Base-by-base conservation (phyloP, 176 grass and related monocot genomes). In the Carex scoparia region DNA sequence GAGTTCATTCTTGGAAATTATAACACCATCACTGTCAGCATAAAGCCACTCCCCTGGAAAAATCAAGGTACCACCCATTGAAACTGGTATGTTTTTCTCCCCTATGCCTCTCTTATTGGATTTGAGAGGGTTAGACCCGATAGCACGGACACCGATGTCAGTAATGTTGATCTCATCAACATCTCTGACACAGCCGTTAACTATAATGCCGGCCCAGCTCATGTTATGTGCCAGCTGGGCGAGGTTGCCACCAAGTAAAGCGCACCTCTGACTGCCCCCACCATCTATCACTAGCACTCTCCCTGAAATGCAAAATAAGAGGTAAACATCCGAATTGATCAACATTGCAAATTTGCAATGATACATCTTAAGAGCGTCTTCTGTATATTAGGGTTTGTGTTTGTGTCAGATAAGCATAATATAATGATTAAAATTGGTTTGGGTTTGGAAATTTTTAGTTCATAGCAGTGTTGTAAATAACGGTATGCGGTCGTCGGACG, bases 231-330 rank as follows among this genome's bases (percentile, higher is more conserved):
- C 86, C 40, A 84, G 56, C 42, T 84, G 80, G 1, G 51, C 60
- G 2, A 84, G 80, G 69, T 84, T 88, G 70, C 86, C 86, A 31
- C 86, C 86, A 0, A 88, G 35, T 23, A 84, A 57, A 14, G 86
- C 86, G 31, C 86, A 88, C 7, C 86, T 74, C 70, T 68, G 81
- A 59, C 86, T 88, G 13, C 70, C 86, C 0, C 86, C 86, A 40
- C 86, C 86, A 59, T 88, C 86, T 54, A 88, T 84, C 18, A 88
- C 60, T 37, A 88, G 69, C 33, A 88, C 86, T 53, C 86, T 84
- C 37, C 81, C 81, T 83, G 63, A 67, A 83, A 83, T 48, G 1
- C 15, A 81, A 7, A 81, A 30, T 42, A 65, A 64, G 9, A 64
- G 5, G 46, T 49, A 19, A 27, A 46, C 33, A 12, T 78, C 12